Evolutionary conservation across 179 eudicot genomes (phyloP).

Genomic region (Heliamphora pulchella): DNA sequence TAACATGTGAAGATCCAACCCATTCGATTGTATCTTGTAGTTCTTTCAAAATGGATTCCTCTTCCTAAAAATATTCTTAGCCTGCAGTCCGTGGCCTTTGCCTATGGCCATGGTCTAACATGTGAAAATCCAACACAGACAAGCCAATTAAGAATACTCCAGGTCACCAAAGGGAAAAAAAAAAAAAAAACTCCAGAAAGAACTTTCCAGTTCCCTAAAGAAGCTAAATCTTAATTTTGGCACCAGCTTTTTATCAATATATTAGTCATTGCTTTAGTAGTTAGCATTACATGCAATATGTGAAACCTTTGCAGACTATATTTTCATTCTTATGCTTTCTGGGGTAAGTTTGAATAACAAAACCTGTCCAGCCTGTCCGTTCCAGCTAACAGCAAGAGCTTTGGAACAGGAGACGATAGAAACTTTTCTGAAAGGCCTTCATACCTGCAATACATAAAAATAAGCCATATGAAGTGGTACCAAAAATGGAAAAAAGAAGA

Average conservation of each 20-base stretch:
- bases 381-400: slow-evolving; percentile 85
- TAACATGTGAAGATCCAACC: no score
- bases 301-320: background rate
- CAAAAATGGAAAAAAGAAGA: background rate
- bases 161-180: background rate
- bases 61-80: no score
- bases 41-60: no score
- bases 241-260: background rate
- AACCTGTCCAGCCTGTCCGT: slow-evolving; percentile 97
- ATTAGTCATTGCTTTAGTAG: background rate
- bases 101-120: background rate
- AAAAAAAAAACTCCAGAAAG: background rate
- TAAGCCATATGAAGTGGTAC: background rate
- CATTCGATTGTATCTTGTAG: no score
- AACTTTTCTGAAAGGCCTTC: slow-evolving; percentile 93
- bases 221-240: background rate
- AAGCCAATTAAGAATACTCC: no score
- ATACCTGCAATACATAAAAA: slow-evolving; percentile 52
- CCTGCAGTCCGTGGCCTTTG: no score
- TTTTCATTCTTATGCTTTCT: background rate
- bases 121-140: no score
- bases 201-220: no score
- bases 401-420: slow-evolving; percentile 68
- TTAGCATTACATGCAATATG: background rate
- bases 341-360: slow-evolving; percentile 12